phyloP scores from a whole-genome alignment of 768 basidiomycete genomes.

The Galerina sulciceps region DNA sequence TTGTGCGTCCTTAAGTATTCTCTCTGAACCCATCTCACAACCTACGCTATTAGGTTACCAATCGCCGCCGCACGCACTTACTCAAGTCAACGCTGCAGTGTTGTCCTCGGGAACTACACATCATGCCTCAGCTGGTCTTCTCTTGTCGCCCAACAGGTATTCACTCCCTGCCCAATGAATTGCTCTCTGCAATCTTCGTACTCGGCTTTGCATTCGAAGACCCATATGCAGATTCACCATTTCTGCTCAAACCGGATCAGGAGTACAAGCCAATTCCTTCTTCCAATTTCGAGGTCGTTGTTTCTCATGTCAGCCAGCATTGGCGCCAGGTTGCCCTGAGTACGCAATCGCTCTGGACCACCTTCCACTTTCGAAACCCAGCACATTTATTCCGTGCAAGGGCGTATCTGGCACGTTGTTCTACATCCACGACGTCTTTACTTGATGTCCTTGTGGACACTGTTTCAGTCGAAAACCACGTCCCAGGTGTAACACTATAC shows the following conservation, averaged over 20 bases:
- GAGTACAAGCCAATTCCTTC: constrained; percentile 43
- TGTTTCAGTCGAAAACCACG: constrained; percentile 51
- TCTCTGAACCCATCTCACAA: constrained; percentile 5
- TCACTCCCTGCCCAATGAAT: constrained; percentile 59
- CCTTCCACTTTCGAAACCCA: constrained; percentile 55
- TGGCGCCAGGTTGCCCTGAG: constrained; percentile 61
- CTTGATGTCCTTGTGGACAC: constrained; percentile 65
- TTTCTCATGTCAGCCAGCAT: constrained; percentile 60
- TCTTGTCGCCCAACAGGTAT: constrained; percentile 32
- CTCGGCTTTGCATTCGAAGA: constrained; percentile 52
- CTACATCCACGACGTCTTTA: constrained; percentile 26
- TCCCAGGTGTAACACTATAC: constrained; percentile 55
- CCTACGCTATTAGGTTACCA: constrained; percentile 18
- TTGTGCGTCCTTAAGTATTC: constrained; percentile 20
- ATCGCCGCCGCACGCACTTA: constrained; percentile 19
- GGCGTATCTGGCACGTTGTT: constrained; percentile 46
- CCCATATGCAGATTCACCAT: constrained; percentile 49
- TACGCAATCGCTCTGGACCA: constrained; percentile 58
- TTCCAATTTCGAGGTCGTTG: constrained; percentile 54
- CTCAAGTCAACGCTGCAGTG: constrained; percentile 13
- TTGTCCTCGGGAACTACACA: constrained; percentile 17
- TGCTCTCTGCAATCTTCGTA: constrained; percentile 59
- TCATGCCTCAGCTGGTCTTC: constrained; percentile 13
- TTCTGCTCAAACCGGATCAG: constrained; percentile 52
- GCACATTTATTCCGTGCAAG: constrained; percentile 52